phyloP scores from a whole-genome alignment of 306 rosid genomes.

The Adenanthera pavonina region DNA sequence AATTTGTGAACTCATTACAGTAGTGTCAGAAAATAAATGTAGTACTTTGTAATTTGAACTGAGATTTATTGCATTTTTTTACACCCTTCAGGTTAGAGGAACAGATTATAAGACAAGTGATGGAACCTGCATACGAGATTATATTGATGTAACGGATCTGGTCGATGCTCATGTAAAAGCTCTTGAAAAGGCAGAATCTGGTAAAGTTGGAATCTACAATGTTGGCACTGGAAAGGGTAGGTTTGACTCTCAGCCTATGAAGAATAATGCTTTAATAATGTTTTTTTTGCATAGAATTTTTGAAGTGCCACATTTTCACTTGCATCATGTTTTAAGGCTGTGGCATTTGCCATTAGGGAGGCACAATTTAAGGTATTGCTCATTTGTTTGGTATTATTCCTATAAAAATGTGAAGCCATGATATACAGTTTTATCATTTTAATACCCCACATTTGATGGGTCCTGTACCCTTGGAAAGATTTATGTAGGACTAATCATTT shows the following conservation, averaged over 20 bases:
- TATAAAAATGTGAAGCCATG: too few species aligned
- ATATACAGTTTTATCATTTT: too few species aligned
- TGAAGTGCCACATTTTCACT: neutral
- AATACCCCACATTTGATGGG: too few species aligned
- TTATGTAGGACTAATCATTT: too few species aligned
- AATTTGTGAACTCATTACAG: neutral
- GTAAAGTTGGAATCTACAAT: constrained; percentile 89
- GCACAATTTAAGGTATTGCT: too few species aligned
- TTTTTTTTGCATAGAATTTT: too few species aligned
- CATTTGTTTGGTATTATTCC: too few species aligned
- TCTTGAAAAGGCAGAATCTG: constrained; percentile 73
- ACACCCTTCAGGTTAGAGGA: constrained; percentile 80
- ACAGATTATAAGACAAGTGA: constrained; percentile 81
- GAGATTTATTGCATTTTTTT: constrained; percentile 13
- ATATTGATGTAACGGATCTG: constrained; percentile 94
- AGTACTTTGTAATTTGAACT: neutral
- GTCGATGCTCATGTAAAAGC: constrained; percentile 99
- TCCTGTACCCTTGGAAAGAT: too few species aligned
- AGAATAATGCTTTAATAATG: too few species aligned
- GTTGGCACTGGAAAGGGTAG: constrained; percentile 96
- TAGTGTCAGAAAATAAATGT: neutral
- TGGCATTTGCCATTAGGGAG: too few species aligned
- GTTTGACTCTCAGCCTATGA: constrained; percentile 3
- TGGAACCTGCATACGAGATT: constrained; percentile 92
- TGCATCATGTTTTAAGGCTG: too few species aligned